phyloP scores from a whole-genome alignment of 176 grass and related monocot genomes.

The Musa itinerans region DNA sequence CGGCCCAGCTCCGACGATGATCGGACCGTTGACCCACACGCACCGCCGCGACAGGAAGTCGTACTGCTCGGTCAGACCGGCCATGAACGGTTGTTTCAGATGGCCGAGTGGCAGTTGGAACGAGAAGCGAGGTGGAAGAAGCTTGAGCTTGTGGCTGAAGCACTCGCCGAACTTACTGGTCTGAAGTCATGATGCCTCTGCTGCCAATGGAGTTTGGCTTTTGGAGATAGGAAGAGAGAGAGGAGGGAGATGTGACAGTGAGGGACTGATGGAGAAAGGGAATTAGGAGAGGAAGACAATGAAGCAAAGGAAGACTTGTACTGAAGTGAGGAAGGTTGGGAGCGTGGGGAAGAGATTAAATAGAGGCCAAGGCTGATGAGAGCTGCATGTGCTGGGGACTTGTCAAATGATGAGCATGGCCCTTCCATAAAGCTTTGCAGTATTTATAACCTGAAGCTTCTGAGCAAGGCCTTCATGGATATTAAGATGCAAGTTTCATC shows the following conservation, averaged over 20 bases:
- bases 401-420: not conserved
- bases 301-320: not conserved
- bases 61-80: not conserved
- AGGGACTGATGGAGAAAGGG: not conserved
- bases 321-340: not conserved
- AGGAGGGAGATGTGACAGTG: not conserved
- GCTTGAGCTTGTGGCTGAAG: no score
- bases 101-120: not conserved
- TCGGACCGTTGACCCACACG: conserved; percentile 3
- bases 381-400: not conserved
- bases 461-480: not conserved
- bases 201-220: no score
- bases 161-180: no score
- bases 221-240: not conserved
- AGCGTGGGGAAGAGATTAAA: not conserved
- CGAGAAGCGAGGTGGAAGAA: not conserved
- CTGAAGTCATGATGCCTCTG: no score
- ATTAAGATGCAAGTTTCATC: not conserved
- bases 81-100: not conserved
- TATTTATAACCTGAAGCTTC: not conserved
- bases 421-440: not conserved
- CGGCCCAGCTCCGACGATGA: conserved; percentile 6
- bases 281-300: not conserved
- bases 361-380: not conserved
- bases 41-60: not conserved